These are phyloP conservation scores for Candida endomychidarum DNA, from an alignment of 805 yeast genomes.

Conservation along the genomic window DNA sequence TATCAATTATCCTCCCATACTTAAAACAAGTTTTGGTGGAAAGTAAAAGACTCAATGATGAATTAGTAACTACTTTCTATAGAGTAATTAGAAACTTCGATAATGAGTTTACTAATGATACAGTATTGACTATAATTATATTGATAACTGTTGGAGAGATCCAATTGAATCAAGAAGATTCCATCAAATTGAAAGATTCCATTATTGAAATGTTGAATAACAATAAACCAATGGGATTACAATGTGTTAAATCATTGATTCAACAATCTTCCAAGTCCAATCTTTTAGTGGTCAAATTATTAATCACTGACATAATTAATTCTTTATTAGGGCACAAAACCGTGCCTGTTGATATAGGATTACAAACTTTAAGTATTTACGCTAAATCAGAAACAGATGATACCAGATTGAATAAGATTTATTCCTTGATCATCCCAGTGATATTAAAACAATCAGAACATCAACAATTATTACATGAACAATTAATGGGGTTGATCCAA, in stretches of 20 bases:
- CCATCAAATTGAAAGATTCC: slow-evolving; percentile 20
- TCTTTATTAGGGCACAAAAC: slow-evolving; percentile 18
- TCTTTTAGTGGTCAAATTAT: slow-evolving; percentile 38
- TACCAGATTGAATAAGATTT: slow-evolving; percentile 28
- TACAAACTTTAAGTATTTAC: slow-evolving; percentile 52
- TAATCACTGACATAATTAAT: slow-evolving; percentile 47
- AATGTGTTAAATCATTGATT: slow-evolving; percentile 62
- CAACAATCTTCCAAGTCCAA: slow-evolving; percentile 26
- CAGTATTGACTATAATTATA: slow-evolving; percentile 34
- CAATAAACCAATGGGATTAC: slow-evolving; percentile 37
- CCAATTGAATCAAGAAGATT: slow-evolving; percentile 24
- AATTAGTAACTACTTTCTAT: slow-evolving; percentile 27
- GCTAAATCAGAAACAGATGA: slow-evolving; percentile 30
- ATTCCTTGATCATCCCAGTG: slow-evolving; percentile 36
- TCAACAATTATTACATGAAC: slow-evolving; percentile 42
- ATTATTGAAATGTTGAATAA: slow-evolving; percentile 26
- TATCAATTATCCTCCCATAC: slow-evolving; percentile 50
- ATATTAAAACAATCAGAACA: slow-evolving; percentile 30
- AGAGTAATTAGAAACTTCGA: slow-evolving; percentile 21
- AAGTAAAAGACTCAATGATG: slow-evolving; percentile 18
- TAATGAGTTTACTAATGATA: slow-evolving; percentile 20
- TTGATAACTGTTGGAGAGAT: slow-evolving; percentile 37
- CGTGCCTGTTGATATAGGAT: slow-evolving; percentile 23
- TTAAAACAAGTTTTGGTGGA: slow-evolving; percentile 35
- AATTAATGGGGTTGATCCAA: slow-evolving; percentile 47